phyloP scores from a whole-genome alignment of 2,329 filamentous ascomycete species.

The Shiraia bambusicola region DNA sequence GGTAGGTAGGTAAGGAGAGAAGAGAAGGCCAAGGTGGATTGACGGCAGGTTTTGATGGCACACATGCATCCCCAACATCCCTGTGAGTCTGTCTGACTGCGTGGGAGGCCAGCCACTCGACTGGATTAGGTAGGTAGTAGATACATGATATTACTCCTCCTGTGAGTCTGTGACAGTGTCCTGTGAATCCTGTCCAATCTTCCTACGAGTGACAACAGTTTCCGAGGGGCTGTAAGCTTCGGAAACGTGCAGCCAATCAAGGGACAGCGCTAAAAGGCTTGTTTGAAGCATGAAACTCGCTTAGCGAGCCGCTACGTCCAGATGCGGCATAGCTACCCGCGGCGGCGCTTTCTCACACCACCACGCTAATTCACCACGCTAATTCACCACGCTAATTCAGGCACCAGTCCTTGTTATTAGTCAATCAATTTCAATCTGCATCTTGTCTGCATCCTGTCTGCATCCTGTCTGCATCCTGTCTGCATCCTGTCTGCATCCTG shows the following conservation, averaged over 20 bases:
- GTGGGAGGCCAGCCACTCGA: conserved; percentile 19
- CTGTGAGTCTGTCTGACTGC: conserved; percentile 12
- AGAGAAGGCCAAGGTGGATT: conserved; percentile 12
- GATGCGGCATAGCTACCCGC: conserved; percentile 20
- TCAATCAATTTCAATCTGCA: conserved; percentile 21
- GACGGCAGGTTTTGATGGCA: conserved; percentile 28
- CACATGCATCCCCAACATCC: conserved; percentile 13
- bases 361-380: too few species aligned
- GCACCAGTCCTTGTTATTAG: conserved; percentile 34
- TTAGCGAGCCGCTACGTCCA: conserved; percentile 21
- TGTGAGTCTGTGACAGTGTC: too few species aligned
- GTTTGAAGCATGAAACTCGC: conserved; percentile 35
- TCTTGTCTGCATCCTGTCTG: too few species aligned
- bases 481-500: too few species aligned
- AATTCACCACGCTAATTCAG: conserved; percentile 32
- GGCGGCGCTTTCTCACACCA: conserved; percentile 33
- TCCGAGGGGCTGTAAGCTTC: conserved; percentile 26
- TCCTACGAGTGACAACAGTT: conserved; percentile 15
- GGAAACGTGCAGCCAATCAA: conserved; percentile 29
- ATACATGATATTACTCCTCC: too few species aligned
- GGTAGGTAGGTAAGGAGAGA: conserved; percentile 30
- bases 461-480: too few species aligned
- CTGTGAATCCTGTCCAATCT: conserved; percentile 21
- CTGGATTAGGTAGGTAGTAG: too few species aligned
- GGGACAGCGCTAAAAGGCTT: conserved; percentile 5